Conservation (phyloP, 257 asterid genomes). For the Echites panduratus region DNA sequence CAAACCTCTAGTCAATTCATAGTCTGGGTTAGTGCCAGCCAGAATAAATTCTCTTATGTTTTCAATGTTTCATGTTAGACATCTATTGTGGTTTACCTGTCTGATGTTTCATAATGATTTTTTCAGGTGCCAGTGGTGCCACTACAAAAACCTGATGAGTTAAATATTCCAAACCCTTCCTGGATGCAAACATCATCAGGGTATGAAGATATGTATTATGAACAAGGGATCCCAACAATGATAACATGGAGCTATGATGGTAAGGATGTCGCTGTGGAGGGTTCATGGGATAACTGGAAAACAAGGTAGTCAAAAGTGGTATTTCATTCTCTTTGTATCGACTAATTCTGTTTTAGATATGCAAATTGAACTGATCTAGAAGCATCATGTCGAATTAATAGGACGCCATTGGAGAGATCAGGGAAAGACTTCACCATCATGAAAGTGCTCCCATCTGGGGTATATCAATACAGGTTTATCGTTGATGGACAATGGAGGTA, state of each 20-base stretch:
- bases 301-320: conserved; percentile 45
- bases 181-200: conserved; percentile 81
- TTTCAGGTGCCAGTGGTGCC: conserved; percentile 89
- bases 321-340: background rate
- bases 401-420: conserved; percentile 82
- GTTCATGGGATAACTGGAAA: conserved; percentile 98
- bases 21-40: background rate
- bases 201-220: conserved; percentile 52
- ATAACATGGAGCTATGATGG: conserved; percentile 87
- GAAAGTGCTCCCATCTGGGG: conserved; percentile 95
- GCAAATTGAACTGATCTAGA: conserved; percentile 15
- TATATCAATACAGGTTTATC: conserved; percentile 79
- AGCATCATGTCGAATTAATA: conserved; percentile 24
- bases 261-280: conserved; percentile 83
- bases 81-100: background rate
- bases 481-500: conserved; percentile 93
- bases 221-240: conserved; percentile 89
- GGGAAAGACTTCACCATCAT: conserved; percentile 97
- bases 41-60: background rate
- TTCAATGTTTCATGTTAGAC: background rate
- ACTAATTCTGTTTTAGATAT: conserved; percentile 4
- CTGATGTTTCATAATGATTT: conserved; percentile 14
- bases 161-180: conserved; percentile 69
- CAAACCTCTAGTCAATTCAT: too few species aligned
- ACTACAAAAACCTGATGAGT: conserved; percentile 86